A percentile compares a stretch with the other conserved stretches of the same genome.
These are phyloP conservation scores for Leishmania arabica DNA, from an alignment of 208 protist genomes.

Conservation along the genomic window DNA sequence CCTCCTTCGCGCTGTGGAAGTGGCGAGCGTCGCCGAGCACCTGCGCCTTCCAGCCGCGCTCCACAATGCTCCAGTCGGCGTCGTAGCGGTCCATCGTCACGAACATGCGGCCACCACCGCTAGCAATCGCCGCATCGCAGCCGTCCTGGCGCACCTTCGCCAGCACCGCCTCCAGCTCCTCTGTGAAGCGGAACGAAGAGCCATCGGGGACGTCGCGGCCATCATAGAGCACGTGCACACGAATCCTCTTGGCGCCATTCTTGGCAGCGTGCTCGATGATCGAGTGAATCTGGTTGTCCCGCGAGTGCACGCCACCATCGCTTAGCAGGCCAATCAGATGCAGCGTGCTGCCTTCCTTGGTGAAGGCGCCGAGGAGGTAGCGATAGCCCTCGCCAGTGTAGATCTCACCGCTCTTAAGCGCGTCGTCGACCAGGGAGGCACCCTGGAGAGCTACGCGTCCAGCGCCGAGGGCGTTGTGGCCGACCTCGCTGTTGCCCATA, in stretches of 20 bases:
- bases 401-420: slow-evolving; percentile 82
- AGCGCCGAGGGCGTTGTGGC: slow-evolving; percentile 95
- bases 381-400: slow-evolving; percentile 91
- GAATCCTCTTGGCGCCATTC: slow-evolving; percentile 86
- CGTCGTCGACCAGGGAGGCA: slow-evolving; percentile 94
- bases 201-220: slow-evolving; percentile 95
- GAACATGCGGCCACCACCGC: slow-evolving; percentile 95
- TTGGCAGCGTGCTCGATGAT: slow-evolving; percentile 86
- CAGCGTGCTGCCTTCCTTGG: slow-evolving; percentile 73
- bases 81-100: slow-evolving; percentile 97
- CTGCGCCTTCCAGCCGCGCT: slow-evolving; percentile 93
- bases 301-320: slow-evolving; percentile 95
- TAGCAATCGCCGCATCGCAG: slow-evolving; percentile 90
- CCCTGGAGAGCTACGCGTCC: slow-evolving; percentile 94
- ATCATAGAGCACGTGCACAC: slow-evolving; percentile 94
- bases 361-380: slow-evolving; percentile 85
- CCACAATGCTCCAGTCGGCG: slow-evolving; percentile 95
- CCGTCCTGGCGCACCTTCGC: slow-evolving; percentile 67
- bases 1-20: slow-evolving; percentile 87
- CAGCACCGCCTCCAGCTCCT: slow-evolving; percentile 89
- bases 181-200: slow-evolving; percentile 90
- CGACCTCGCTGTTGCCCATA: slow-evolving; percentile 97
- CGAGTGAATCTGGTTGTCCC: slow-evolving; percentile 91
- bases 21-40: slow-evolving; percentile 91
- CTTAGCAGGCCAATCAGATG: slow-evolving; percentile 95